phyloP scores from a whole-genome alignment of 768 basidiomycete genomes.

The Kwoniella shandongensis region DNA sequence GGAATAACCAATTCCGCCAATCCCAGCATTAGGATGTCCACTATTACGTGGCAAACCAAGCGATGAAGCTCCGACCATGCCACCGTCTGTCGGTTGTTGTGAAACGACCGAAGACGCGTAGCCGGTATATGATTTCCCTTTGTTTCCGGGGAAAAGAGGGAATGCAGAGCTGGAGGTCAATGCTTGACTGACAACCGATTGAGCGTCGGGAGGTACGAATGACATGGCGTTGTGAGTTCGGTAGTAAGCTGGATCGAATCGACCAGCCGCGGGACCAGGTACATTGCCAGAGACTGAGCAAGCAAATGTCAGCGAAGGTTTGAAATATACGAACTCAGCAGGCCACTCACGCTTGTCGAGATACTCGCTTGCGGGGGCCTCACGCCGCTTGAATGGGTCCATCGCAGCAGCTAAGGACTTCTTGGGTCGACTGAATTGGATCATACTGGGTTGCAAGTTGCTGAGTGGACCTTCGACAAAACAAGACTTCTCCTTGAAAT shows the following conservation, averaged over 20 bases:
- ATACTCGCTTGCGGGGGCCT: conserved; percentile 84
- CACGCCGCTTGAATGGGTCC: conserved; percentile 90
- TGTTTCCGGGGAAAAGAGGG: conserved; percentile 66
- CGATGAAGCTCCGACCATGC: conserved; percentile 56
- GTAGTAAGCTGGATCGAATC: conserved; percentile 94
- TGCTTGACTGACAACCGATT: conserved; percentile 93
- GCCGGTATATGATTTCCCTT: conserved; percentile 69
- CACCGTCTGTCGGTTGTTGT: conserved; percentile 66
- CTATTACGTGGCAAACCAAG: conserved; percentile 47
- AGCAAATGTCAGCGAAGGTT: neutral
- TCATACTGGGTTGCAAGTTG: conserved; percentile 97
- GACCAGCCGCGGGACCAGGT: conserved; percentile 81
- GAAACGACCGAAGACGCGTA: conserved; percentile 92
- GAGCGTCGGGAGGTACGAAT: conserved; percentile 77
- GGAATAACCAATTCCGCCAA: conserved; percentile 70
- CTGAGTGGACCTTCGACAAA: conserved; percentile 95
- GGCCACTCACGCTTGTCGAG: conserved; percentile 51
- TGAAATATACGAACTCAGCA: neutral
- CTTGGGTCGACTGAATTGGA: conserved; percentile 97
- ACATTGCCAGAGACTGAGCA: conserved; percentile 36
- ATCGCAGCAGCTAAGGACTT: conserved; percentile 82
- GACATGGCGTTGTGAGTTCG: conserved; percentile 89
- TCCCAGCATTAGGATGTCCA: conserved; percentile 58
- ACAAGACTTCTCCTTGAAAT: conserved; percentile 92
- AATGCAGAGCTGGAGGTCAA: conserved; percentile 66